Conservation (phyloP, 2,329 filamentous ascomycete species). For the Incumbomyces lentus region DNA sequence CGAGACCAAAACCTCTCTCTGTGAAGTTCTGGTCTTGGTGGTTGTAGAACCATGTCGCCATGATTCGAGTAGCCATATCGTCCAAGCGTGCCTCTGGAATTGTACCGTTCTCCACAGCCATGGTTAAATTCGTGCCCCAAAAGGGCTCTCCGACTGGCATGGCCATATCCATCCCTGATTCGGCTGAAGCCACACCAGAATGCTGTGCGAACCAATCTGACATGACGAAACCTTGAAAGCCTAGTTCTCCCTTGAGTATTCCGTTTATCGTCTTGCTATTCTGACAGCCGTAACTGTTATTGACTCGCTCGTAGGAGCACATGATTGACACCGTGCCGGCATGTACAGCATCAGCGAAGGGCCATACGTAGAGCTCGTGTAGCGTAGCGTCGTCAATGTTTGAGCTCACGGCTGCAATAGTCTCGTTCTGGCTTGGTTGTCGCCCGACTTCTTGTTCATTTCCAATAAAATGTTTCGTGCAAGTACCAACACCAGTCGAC, state of each 20-base stretch:
- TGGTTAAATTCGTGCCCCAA: constrained; percentile 29
- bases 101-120: constrained; percentile 30
- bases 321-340: constrained; percentile 50
- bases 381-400: constrained; percentile 64
- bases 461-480: constrained; percentile 46
- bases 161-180: constrained; percentile 43
- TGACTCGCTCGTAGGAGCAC: constrained; percentile 39
- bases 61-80: constrained; percentile 38
- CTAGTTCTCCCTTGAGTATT: constrained; percentile 41
- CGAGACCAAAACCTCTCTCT: constrained; percentile 36
- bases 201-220: constrained; percentile 38
- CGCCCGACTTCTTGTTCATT: constrained; percentile 55
- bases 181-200: constrained; percentile 30
- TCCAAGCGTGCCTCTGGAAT: constrained; percentile 32
- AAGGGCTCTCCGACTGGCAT: constrained; percentile 56
- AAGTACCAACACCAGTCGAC: constrained; percentile 33
- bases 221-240: constrained; percentile 40
- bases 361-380: constrained; percentile 70
- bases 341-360: constrained; percentile 61
- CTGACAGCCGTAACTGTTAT: constrained; percentile 40
- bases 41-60: constrained; percentile 37
- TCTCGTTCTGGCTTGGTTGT: constrained; percentile 33
- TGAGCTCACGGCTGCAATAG: constrained; percentile 31
- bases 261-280: constrained; percentile 37
- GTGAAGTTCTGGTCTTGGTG: constrained; percentile 40